phyloP scores from a whole-genome alignment of 441 rosid genomes.

The Eutrema salsugineum region DNA sequence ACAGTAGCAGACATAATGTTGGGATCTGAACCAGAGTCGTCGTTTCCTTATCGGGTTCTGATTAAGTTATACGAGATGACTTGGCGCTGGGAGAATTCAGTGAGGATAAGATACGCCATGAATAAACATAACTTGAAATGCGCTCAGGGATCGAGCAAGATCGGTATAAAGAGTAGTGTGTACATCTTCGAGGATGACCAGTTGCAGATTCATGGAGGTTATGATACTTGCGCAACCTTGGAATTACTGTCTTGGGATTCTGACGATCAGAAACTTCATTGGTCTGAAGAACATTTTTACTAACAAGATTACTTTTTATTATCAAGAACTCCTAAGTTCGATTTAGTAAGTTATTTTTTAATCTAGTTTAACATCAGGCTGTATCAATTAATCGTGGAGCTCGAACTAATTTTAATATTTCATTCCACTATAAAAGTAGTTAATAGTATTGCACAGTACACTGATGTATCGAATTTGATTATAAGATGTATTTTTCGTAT shows the following conservation, averaged over 20 bases:
- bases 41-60: constrained; percentile 48
- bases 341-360: neutral
- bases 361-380: neutral
- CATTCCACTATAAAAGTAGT: neutral
- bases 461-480: neutral
- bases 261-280: constrained; percentile 33
- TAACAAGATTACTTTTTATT: neutral
- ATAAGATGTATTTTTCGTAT: too few relatives aligned
- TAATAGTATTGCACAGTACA: neutral
- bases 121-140: constrained; percentile 32
- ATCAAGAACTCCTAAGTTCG: neutral
- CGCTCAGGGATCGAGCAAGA: constrained; percentile 52
- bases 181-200: constrained; percentile 42
- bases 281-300: neutral
- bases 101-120: constrained; percentile 45
- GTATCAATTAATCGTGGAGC: neutral
- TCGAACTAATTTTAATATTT: neutral
- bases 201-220: constrained; percentile 51
- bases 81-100: constrained; percentile 63
- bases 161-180: constrained; percentile 41
- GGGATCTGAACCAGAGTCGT: constrained; percentile 38
- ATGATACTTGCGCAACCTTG: constrained; percentile 36
- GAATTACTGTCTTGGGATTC: constrained; percentile 47
- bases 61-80: constrained; percentile 47
- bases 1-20: constrained; percentile 45